Evolutionary conservation across 2,329 filamentous ascomycete species (phyloP).

Genomic region (Monilinia vaccinii-corymbosi): DNA sequence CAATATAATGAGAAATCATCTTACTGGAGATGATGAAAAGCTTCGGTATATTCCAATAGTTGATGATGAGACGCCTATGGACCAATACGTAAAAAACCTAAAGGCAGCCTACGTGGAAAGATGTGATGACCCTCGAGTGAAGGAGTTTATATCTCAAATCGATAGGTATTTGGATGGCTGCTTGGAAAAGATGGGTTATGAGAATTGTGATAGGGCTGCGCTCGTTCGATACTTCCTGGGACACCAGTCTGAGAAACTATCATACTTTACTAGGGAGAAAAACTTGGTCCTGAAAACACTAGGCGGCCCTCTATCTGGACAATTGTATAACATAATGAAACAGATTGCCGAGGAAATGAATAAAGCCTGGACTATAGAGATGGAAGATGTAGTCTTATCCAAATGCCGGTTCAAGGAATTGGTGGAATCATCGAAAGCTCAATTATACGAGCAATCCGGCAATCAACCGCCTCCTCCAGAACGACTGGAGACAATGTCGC

Average conservation of each 20-base stretch:
- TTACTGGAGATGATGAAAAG: constrained; percentile 22
- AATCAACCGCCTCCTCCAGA: background rate
- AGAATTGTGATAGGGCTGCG: constrained; percentile 5
- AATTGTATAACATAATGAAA: background rate
- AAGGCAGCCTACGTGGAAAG: constrained; percentile 14
- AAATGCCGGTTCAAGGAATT: constrained; percentile 20
- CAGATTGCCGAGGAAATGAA: constrained; percentile 16
- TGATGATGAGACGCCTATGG: constrained; percentile 7
- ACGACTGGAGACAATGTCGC: constrained; percentile 19
- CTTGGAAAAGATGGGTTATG: constrained; percentile 16
- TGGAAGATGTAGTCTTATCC: constrained; percentile 19
- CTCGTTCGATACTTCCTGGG: constrained; percentile 19
- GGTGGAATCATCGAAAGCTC: constrained; percentile 11
- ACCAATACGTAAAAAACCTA: constrained; percentile 18
- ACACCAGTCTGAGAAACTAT: background rate
- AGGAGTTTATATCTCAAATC: constrained; percentile 15
- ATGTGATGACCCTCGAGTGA: constrained; percentile 11
- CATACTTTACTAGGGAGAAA: constrained; percentile 9
- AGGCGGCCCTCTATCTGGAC: constrained; percentile 5
- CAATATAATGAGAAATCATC: constrained; percentile 21
- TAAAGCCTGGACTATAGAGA: constrained; percentile 13
- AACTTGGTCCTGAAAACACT: constrained; percentile 12
- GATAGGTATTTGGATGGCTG: constrained; percentile 15
- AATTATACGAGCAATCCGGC: background rate
- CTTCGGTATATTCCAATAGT: constrained; percentile 24